Evolutionary conservation across 345 rosid genomes (phyloP), one percentile per base, ranked within the genome.

Genomic region (Geranium rotundifolium): DNA sequence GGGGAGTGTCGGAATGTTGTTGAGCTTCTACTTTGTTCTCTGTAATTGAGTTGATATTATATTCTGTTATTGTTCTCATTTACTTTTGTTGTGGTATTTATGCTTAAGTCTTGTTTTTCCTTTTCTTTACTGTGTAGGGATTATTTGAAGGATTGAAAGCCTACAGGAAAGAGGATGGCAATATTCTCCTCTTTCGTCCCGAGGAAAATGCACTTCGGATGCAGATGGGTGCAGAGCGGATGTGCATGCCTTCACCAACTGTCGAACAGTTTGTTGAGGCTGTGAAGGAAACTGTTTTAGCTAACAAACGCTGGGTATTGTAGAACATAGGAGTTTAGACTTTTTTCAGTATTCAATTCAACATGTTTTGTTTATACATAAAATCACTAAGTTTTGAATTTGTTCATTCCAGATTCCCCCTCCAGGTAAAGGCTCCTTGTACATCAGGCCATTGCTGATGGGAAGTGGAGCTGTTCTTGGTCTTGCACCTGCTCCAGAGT

Each of bases 111-210:
- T 9, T 9, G 12, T 41, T 41, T 41, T 5, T 9, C 14, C 57
- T 30, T 17, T 65, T 15, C 55, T 19, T 62, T 62, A 61, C 16
- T 71, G 16, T 63, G 5, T 57, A 89, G 97, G 97, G 97, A 63
- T 72, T 93, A 75, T 93, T 93, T 68, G 97, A 90, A 75, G 99
- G 96, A 65, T 69, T 93, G 74, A 93, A 90, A 82, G 97, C 99
- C 18, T 93, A 93, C 71, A 80, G 85, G 69, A 87, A 81, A 72
- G 75, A 80, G 65, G 89, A 88, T 65, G 89, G 86, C 31, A 79
- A 61, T 29, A 71, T 93, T 67, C 87, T 90, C 29, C 80, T 90
- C 64, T 93, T 93, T 72, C 97, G 92, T 63, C 96, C 96, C 1
- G 90, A 86, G 67, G 97, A 93, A 81, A 90, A 93, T 81, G 97